Percentiles rank a stretch among this genome's conserved stretches.
Evolutionary conservation across 2,329 filamentous ascomycete genomes (phyloP).

Genomic region (Penicillium concentricum): DNA sequence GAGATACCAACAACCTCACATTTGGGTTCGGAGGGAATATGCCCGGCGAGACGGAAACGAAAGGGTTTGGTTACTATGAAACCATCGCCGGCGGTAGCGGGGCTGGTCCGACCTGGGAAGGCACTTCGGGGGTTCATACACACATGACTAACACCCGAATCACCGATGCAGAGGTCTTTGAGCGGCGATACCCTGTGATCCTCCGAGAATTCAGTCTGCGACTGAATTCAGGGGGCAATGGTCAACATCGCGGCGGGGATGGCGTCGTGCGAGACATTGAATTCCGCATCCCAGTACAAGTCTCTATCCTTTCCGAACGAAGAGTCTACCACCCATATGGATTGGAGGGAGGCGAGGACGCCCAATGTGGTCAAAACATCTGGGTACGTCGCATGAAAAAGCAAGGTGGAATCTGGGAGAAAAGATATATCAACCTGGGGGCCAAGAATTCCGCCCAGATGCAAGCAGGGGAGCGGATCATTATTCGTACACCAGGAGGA

Average conservation of each 20-base stretch:
- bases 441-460: slow-evolving; percentile 34
- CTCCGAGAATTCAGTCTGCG: slow-evolving; percentile 68
- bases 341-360: slow-evolving; percentile 75
- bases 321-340: slow-evolving; percentile 75
- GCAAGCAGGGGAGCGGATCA: slow-evolving; percentile 39
- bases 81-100: slow-evolving; percentile 77
- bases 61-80: slow-evolving; percentile 73
- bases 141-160: slow-evolving; percentile 88
- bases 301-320: slow-evolving; percentile 71
- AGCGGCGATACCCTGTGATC: slow-evolving; percentile 72
- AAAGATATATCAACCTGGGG: slow-evolving; percentile 29
- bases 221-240: slow-evolving; percentile 61
- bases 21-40: slow-evolving; percentile 26
- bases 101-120: slow-evolving; percentile 70
- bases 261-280: slow-evolving; percentile 78
- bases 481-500: slow-evolving; percentile 40
- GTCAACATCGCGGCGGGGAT: slow-evolving; percentile 69
- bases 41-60: slow-evolving; percentile 13
- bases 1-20: slow-evolving; percentile 68
- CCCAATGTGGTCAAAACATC: slow-evolving; percentile 72
- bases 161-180: slow-evolving; percentile 76
- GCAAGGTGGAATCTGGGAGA: slow-evolving; percentile 17
- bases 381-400: slow-evolving; percentile 58
- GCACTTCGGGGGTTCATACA: slow-evolving; percentile 73
- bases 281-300: slow-evolving; percentile 73